Base-by-base conservation (phyloP, 495 filamentous ascomycete genomes). In the Clohesyomyces aquaticus region DNA sequence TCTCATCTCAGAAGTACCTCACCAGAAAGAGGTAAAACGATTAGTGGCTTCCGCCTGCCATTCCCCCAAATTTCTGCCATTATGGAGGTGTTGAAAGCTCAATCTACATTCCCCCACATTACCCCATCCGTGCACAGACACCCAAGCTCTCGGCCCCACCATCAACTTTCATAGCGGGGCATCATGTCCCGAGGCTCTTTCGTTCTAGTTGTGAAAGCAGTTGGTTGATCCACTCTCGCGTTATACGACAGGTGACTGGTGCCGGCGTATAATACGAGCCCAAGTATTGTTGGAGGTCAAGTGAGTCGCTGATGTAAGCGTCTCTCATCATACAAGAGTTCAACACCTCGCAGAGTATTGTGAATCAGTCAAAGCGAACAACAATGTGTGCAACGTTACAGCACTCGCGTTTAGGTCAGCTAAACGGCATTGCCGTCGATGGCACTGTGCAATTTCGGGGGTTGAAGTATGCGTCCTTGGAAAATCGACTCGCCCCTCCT, bases 391-490 rank as follows among this genome's bases (percentile, higher is more conserved):
- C 56, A 22, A 51, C 45, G 12, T 59, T 62, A 9, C 23, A 45
- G 21, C 65, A 67, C 47, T 1, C 51, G n/a, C 38, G 54, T 1
- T 42, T 67, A 29, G 65, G 65, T 4, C 19, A 62, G 35, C 9
- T 67, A 27, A 62, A 58, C n/a, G 65, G 65, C 11, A 53, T 51
- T 19, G 21, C 23, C 18, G 38, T 49, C 9, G 46, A 63, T 41
- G 65, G 65, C 35, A 55, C 54, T 4, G 65, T 61, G 1, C 71
- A 73, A 49, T 70, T 68, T 46, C 60, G 61, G n/a, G 71, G 71
- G 11, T n/a, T 73, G 1, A 62, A 72, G 66, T 73, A 72, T 57
- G 71, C 65, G 14, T 65, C 69, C 3, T 45, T 73, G 14, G 43
- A 62, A 26, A 66, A 73, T 55, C 66, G 71, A 12, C 61, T 73